Conservation (phyloP, 257 asterid species). For the Nicotiana obtusifolia region DNA sequence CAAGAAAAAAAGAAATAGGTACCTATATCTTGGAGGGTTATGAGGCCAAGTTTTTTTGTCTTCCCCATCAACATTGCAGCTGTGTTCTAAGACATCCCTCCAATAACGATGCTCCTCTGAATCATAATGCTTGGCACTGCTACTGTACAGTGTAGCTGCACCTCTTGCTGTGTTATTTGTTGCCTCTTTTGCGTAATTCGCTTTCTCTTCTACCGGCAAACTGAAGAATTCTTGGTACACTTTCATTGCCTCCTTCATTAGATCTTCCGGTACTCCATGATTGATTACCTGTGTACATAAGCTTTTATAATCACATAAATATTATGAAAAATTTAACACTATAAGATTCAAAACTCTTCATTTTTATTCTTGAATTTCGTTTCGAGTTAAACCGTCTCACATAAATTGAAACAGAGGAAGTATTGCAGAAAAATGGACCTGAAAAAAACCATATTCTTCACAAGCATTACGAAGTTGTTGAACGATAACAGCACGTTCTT, state of each 20-base stretch:
- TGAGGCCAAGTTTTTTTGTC: neutral
- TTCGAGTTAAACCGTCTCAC: neutral
- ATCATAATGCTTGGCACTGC: neutral
- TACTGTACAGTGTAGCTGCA: neutral
- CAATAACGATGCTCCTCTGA: neutral
- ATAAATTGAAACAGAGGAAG: too few species aligned
- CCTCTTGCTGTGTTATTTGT: neutral
- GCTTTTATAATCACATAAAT: neutral
- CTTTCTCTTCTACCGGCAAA: neutral
- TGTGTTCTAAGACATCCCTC: conserved; percentile 10
- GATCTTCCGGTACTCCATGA: conserved; percentile 7
- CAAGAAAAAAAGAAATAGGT: neutral
- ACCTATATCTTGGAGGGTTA: conserved; percentile 13
- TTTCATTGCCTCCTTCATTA: neutral
- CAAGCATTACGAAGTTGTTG: neutral
- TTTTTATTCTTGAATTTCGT: too few species aligned
- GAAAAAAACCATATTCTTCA: neutral
- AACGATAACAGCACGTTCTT: neutral
- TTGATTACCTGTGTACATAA: neutral
- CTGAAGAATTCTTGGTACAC: neutral
- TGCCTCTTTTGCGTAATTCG: neutral
- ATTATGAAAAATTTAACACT: too few species aligned
- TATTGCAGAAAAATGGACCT: neutral
- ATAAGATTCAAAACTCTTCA: neutral
- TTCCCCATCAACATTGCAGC: neutral